Base-by-base conservation (phyloP, 352 stramenopile genomes). In the Phytophthora sansomeana region DNA sequence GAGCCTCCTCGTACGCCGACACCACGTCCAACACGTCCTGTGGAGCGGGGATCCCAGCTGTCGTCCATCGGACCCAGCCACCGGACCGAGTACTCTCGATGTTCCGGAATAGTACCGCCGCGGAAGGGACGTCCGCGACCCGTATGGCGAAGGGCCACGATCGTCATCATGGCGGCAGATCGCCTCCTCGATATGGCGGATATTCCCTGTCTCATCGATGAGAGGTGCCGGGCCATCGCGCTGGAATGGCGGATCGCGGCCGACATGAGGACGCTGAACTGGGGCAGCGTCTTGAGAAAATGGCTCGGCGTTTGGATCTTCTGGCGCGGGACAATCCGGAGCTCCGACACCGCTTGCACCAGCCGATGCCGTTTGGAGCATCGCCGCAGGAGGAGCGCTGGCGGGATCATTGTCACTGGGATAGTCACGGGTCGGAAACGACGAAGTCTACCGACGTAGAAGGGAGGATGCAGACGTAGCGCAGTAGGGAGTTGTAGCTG, bases 391-490 rank as follows among this genome's bases (percentile, higher is more conserved):
- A n/a, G n/a, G n/a, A n/a, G n/a, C n/a, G n/a, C n/a, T n/a, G n/a
- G n/a, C n/a, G n/a, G n/a, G n/a, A n/a, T n/a, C n/a, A 13, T 30
- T 14, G 30, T 17, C 21, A 35, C 46, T 7, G 41, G 39, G 17
- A 52, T 61, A 33, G 16, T 21, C 6, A 19, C 43, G 0, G 55
- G 42, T 16, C 41, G 47, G n/a, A 67, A 72, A 4, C 48, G 48
- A 1, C 55, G 56, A 0, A 67, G 24, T 0, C 41, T 50, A 6
- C 63, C 38, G 21, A 67, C 63, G 41, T 61, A 62, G 49, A 67
- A 72, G 17, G 63, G 55, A 9, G 61, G 52, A 44, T 69, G 61
- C 0, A 69, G 39, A 17, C 48, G 53, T 10, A 69, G 24, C 9
- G 35, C 24, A 0, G 30, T 58, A 16, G 52, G 60, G 8, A 69